These are phyloP conservation scores for Aspergillus pseudoterreus DNA, from an alignment of 2,329 filamentous ascomycete species.

Conservation along the genomic window DNA sequence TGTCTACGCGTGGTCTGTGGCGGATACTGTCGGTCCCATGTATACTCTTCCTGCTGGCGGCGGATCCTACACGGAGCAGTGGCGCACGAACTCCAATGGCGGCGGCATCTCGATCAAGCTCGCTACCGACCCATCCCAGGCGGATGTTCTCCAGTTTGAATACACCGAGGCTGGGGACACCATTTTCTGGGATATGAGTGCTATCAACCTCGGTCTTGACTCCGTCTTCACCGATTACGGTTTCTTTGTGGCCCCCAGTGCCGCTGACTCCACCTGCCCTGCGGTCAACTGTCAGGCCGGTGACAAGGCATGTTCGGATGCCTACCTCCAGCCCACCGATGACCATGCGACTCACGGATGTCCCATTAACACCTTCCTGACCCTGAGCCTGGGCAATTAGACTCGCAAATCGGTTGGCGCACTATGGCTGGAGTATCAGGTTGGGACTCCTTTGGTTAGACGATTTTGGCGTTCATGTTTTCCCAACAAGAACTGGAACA, in stretches of 20 bases:
- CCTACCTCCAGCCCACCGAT: conserved; percentile 35
- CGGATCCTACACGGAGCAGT: conserved; percentile 26
- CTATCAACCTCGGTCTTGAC: conserved; percentile 30
- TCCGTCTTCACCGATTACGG: conserved; percentile 33
- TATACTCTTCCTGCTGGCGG: conserved; percentile 22
- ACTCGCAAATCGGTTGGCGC: too few species aligned
- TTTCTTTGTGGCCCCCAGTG: conserved; percentile 25
- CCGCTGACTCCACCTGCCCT: conserved; percentile 23
- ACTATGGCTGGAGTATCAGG: background rate
- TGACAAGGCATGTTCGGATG: conserved; percentile 27
- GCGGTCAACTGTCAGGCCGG: conserved; percentile 29
- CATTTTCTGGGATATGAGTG: conserved; percentile 41
- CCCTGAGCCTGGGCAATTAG: conserved; percentile 14
- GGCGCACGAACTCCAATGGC: conserved; percentile 27
- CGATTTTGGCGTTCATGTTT: too few species aligned
- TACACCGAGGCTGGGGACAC: conserved; percentile 32
- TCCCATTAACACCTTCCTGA: conserved; percentile 22
- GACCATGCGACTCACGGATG: conserved; percentile 31
- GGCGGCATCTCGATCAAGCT: conserved; percentile 36
- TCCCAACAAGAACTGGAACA: too few species aligned
- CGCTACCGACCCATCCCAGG: conserved; percentile 12
- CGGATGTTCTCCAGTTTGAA: conserved; percentile 33
- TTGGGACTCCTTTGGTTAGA: background rate
- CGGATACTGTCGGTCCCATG: conserved; percentile 21
- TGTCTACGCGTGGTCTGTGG: conserved; percentile 33